Percentiles rank a stretch among this genome's conserved stretches.
phyloP scores from a whole-genome alignment of 78 protist genomes.

The Anaeramoeba flamelloides region DNA sequence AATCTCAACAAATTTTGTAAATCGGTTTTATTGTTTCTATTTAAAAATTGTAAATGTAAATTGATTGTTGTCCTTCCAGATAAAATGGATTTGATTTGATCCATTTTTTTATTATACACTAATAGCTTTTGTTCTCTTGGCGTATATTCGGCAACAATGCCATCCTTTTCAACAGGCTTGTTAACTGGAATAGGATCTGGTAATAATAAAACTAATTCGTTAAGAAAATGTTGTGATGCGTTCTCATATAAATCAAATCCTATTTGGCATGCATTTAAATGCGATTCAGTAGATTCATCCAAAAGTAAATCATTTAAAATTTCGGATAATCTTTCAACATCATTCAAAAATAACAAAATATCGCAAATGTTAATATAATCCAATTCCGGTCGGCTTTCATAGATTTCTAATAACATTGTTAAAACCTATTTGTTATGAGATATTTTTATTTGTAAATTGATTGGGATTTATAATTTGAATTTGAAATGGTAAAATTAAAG shows the following conservation, averaged over 20 bases:
- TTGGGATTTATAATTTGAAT: too few species aligned
- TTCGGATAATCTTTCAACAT: neutral
- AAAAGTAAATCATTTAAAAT: neutral
- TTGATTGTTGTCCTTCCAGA: constrained; percentile 51
- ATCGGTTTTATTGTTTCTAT: constrained; percentile 56
- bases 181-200: neutral
- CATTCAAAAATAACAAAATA: too few species aligned
- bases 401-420: too few species aligned
- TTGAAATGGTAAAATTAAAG: too few species aligned
- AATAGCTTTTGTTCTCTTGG: neutral
- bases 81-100: constrained; percentile 28
- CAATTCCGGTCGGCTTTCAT: too few species aligned
- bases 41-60: constrained; percentile 66
- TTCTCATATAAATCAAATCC: constrained; percentile 78
- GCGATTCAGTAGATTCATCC: neutral
- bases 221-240: constrained; percentile 58
- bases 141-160: neutral
- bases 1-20: constrained; percentile 48
- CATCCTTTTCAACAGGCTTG: neutral
- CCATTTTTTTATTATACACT: constrained; percentile 8
- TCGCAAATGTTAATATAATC: too few species aligned
- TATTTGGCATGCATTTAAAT: constrained; percentile 48
- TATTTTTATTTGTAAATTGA: too few species aligned
- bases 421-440: too few species aligned
- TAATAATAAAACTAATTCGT: too few species aligned